Conservation (phyloP, 2,329 filamentous ascomycete genomes). For the Claviceps citrina region DNA sequence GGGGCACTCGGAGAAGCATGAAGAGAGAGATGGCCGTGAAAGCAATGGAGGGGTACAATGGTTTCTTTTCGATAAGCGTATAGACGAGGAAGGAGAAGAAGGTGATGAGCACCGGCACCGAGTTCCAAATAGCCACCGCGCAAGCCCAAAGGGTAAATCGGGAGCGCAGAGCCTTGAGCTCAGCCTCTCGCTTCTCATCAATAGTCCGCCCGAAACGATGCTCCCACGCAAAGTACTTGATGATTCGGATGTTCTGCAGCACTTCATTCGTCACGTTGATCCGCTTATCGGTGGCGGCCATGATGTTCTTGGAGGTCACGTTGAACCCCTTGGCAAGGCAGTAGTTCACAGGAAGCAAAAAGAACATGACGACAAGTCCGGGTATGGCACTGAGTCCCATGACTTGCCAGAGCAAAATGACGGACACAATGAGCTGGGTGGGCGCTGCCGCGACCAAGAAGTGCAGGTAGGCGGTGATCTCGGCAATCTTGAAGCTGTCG, state of each 20-base stretch:
- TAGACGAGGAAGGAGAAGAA: slow-evolving; percentile 94
- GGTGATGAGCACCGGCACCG: slow-evolving; percentile 84
- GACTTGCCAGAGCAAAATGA: slow-evolving; percentile 72
- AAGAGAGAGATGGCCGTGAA: slow-evolving; percentile 96
- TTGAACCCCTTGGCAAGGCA: slow-evolving; percentile 74
- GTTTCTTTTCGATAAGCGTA: slow-evolving; percentile 77
- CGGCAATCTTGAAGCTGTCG: slow-evolving; percentile 95
- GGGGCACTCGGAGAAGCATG: slow-evolving; percentile 76
- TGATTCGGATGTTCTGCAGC: slow-evolving; percentile 91
- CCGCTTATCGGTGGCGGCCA: slow-evolving; percentile 84
- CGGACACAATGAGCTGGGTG: slow-evolving; percentile 68
- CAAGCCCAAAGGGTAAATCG: slow-evolving; percentile 84
- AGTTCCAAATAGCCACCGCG: slow-evolving; percentile 92
- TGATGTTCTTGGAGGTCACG: slow-evolving; percentile 74
- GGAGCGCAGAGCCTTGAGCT: slow-evolving; percentile 62
- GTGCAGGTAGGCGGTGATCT: slow-evolving; percentile 87
- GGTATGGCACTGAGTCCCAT: slow-evolving; percentile 89
- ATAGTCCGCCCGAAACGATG: slow-evolving; percentile 74
- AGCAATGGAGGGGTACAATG: slow-evolving; percentile 77
- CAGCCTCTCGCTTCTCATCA: slow-evolving; percentile 69
- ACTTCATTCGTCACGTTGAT: slow-evolving; percentile 97
- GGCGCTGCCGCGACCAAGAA: slow-evolving; percentile 89
- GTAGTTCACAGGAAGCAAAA: slow-evolving; percentile 83
- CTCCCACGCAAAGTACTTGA: slow-evolving; percentile 99
- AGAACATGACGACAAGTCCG: slow-evolving; percentile 76